Conservation (phyloP, 768 basidiomycete species). For the Serpula lacrymans region DNA sequence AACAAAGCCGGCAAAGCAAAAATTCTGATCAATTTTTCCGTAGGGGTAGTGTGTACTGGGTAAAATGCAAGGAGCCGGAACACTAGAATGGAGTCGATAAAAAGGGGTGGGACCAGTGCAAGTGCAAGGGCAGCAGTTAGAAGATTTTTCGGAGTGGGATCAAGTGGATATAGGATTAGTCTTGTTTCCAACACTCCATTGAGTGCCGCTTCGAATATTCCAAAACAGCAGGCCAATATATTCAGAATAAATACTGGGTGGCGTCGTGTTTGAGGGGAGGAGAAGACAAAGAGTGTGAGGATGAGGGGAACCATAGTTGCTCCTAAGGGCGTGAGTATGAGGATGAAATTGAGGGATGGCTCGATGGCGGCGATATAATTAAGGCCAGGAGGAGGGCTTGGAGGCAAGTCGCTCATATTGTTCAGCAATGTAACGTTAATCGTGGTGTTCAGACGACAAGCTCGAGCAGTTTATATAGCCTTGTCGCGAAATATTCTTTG, state of each 20-base stretch:
- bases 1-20: slow-evolving; percentile 25
- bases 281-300: slow-evolving; percentile 21
- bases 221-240: slow-evolving; percentile 16
- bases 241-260: slow-evolving; percentile 23
- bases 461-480: too few species aligned
- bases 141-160: slow-evolving; percentile 11
- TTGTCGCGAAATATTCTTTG: too few species aligned
- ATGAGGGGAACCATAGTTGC: slow-evolving; percentile 20
- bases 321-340: slow-evolving; percentile 26
- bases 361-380: slow-evolving; percentile 20
- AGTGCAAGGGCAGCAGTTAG: slow-evolving; percentile 19
- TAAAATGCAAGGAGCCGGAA: slow-evolving; percentile 35
- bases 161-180: slow-evolving; percentile 9
- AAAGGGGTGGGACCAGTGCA: slow-evolving; percentile 25
- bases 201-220: slow-evolving; percentile 6
- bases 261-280: slow-evolving; percentile 15
- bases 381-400: too few species aligned
- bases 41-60: slow-evolving; percentile 19
- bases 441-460: too few species aligned
- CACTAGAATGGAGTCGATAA: slow-evolving; percentile 37
- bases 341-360: slow-evolving; percentile 14
- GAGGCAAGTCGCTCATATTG: too few species aligned
- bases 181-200: background rate
- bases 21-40: slow-evolving; percentile 13
- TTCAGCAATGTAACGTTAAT: too few species aligned